Base-by-base conservation (phyloP, 768 basidiomycete species). In the Pilatotrama ljubarskyi region DNA sequence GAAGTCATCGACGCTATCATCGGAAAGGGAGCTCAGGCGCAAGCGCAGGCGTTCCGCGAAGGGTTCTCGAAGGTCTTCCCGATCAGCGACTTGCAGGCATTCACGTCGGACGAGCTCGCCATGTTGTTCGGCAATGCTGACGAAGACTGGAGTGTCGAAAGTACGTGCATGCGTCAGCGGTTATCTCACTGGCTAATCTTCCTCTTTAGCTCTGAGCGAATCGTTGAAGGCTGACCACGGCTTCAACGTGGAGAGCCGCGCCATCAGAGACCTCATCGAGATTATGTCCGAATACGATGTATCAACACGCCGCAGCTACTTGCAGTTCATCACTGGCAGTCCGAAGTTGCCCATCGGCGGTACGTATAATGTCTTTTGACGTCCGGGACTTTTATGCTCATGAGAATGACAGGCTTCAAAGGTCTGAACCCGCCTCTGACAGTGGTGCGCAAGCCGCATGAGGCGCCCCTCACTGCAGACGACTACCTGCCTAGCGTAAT, bases 21-120 rank as follows among this genome's bases (percentile, higher is more conserved):
- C 13, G 91, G 91, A 0, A 84, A 84, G 51, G 95, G 95, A 2
- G 82, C 88, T 18, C 77, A 81, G 52, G 75, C 83, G 1, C 95
- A 97, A 74, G 90, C 90, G 7, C 86, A 89, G 69, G 93, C 95
- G 2, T 98, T 99, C 85, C 82, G 87, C 64, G 91, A 95, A 63
- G 96, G 94, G 1, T 96, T 96, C 74, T 94, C 93, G 1, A 93
- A 95, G 71, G 95, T 98, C 29, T 98, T 99, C 82, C 92, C 96
- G 5, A 86, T 98, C 46, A 77, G 81, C 25, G 95, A 99, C 69
- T 77, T 99, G 29, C 86, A 90, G 65, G 91, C 93, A 6, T 99
- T 99, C 76, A 90, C 95, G 37, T 83, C 93, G 5, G 93, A 97
- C 59, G 97, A 99, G 73, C 76, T 99, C n/a, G 90, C 91, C 15